A percentile compares a stretch with the other conserved stretches of the same genome.
phyloP scores from a whole-genome alignment of 176 grass and related monocot genomes.

The Oryza nivara region DNA sequence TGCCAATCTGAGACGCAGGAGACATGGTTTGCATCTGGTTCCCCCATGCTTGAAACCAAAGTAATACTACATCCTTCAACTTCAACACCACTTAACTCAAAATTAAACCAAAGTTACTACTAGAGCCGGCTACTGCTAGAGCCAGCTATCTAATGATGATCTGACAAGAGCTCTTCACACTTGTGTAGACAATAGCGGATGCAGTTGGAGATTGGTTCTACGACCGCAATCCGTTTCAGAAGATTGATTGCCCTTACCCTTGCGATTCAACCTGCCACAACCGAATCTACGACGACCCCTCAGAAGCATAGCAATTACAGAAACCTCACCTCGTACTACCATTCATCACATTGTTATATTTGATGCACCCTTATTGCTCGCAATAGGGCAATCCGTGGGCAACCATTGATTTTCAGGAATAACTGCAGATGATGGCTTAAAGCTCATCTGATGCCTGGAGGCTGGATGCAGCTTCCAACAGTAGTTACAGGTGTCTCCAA shows the following conservation, averaged over 20 bases:
- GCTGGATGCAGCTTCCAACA: slow-evolving; percentile 1
- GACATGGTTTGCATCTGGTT: slow-evolving; percentile 50
- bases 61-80: slow-evolving; percentile 40
- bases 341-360: slow-evolving; percentile 40
- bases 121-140: background rate
- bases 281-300: slow-evolving; percentile 39
- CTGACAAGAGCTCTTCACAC: background rate
- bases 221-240: slow-evolving; percentile 40
- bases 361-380: slow-evolving; percentile 33
- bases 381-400: slow-evolving; percentile 21
- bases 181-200: slow-evolving; percentile 55
- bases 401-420: slow-evolving; percentile 38
- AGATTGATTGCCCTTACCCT: slow-evolving; percentile 74
- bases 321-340: slow-evolving; percentile 28
- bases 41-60: slow-evolving; percentile 57
- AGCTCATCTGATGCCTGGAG: slow-evolving; percentile 9
- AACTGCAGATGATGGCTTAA: slow-evolving; percentile 16
- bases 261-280: slow-evolving; percentile 70
- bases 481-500: background rate
- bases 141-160: background rate
- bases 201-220: slow-evolving; percentile 76
- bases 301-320: slow-evolving; percentile 57
- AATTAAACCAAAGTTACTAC: background rate
- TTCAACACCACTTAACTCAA: background rate
- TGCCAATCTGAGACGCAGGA: slow-evolving; percentile 70